Evolutionary conservation across 345 rosid species (phyloP).

Genomic region (Hevea brasiliensis): DNA sequence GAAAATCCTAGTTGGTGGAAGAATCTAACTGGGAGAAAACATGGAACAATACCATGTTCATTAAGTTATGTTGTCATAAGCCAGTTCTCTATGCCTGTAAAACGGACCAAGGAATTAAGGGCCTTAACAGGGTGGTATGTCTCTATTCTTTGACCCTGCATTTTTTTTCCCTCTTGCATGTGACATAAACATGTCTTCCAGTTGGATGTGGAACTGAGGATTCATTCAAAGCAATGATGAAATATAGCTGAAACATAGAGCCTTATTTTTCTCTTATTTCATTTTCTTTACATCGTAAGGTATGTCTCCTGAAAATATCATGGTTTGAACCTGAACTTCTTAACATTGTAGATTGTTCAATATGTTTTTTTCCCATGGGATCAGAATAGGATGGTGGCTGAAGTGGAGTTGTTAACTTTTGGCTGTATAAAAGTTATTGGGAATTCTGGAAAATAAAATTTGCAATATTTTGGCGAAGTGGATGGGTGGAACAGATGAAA

Average conservation of each 20-base stretch:
- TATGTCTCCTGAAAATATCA: not conserved
- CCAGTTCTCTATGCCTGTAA: constrained; percentile 60
- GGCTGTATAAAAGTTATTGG: too few species aligned
- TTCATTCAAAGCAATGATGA: not conserved
- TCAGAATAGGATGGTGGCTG: not conserved
- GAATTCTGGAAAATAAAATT: not conserved
- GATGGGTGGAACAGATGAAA: not conserved
- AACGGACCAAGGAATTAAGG: constrained; percentile 81
- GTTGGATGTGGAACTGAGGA: not conserved
- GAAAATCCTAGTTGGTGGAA: constrained; percentile 66
- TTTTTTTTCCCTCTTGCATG: constrained; percentile 16
- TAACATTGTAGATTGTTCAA: not conserved
- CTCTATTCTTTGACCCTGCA: constrained; percentile 22
- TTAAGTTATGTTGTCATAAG: constrained; percentile 46
- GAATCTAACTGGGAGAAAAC: constrained; percentile 43
- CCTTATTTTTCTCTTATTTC: not conserved
- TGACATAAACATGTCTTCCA: not conserved
- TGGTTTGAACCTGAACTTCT: not conserved
- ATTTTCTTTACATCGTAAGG: not conserved
- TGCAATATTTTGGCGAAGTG: not conserved
- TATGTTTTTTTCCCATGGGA: not conserved
- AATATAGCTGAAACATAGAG: not conserved
- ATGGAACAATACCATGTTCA: constrained; percentile 37
- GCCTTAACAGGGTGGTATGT: constrained; percentile 86
- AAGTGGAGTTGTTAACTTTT: not conserved